Base-by-base conservation (phyloP, 176 grass and related monocot genomes). In the Raddia guianensis region DNA sequence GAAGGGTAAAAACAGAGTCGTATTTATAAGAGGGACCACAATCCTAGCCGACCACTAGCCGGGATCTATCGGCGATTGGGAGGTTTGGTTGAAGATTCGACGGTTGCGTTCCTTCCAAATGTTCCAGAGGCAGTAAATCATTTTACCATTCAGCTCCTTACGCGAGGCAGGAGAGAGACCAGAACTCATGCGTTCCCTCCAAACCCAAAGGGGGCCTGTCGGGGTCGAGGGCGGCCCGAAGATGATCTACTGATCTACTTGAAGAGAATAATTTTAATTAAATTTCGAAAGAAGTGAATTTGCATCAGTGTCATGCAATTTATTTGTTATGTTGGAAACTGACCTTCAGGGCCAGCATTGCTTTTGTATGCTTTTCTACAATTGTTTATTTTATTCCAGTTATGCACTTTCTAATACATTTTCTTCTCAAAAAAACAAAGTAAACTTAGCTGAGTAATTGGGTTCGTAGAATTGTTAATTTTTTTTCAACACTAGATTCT, bases 241-340 rank as follows among this genome's bases (percentile, higher is more conserved):
- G n/a, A n/a, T n/a, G n/a, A n/a, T n/a, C 15, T 80, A 62, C 75
- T 72, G 12, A 20, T 73, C 49, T 19, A 13, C 66, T 13, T 65
- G 45, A 79, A 42, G n/a, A 66, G 62, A 80, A 3, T 66, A 79
- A 67, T n/a, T 68, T 62, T 69, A 48, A 18, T 12, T 5, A 20
- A 11, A 40, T 45, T 19, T 27, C 8, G 37, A 70, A 37, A 56
- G 10, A 61, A 16, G 12, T 15, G 14, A 5, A 51, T 64, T 63
- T 65, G 75, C 27, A 50, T 51, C 4, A 77, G 50, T 51, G 76
- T 75, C 71, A 35, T 66, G 54, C 47, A 13, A 33, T 71, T 70
- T 19, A 54, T 60, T 71, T 5, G 20, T 8, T 47, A 57, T 46
- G 37, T 27, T 57, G n/a, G 56, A 66, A 57, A 33, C 46, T 73